Conservation (phyloP, 2,329 filamentous ascomycete genomes). For the Ophiostoma ulmi region DNA sequence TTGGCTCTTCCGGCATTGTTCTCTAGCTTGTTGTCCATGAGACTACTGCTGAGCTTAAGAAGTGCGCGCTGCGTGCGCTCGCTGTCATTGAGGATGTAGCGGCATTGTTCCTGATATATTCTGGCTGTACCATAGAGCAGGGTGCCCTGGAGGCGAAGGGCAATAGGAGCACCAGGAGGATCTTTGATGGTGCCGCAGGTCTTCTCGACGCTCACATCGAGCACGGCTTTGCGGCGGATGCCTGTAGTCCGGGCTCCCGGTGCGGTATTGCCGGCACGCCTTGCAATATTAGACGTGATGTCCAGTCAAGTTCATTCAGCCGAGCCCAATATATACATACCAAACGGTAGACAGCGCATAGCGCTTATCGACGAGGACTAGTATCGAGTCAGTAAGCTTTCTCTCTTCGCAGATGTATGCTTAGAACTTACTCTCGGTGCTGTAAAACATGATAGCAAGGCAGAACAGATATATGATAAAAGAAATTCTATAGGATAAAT, state of each 20-base stretch:
- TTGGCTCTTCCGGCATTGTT: slow-evolving; percentile 64
- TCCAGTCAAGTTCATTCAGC: not conserved
- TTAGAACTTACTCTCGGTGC: slow-evolving; percentile 3
- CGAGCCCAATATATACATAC: slow-evolving; percentile 48
- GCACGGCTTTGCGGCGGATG: slow-evolving; percentile 78
- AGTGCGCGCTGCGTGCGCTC: slow-evolving; percentile 57
- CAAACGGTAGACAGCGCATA: slow-evolving; percentile 94
- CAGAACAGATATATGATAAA: not conserved
- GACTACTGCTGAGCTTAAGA: slow-evolving; percentile 64
- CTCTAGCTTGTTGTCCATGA: slow-evolving; percentile 61
- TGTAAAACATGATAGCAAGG: slow-evolving; percentile 37
- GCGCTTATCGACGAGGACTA: slow-evolving; percentile 77
- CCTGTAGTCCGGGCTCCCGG: slow-evolving; percentile 64
- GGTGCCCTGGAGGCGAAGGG: slow-evolving; percentile 81
- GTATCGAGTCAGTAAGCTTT: not conserved
- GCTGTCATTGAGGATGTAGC: slow-evolving; percentile 76
- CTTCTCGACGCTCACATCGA: slow-evolving; percentile 78
- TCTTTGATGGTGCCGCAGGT: slow-evolving; percentile 85
- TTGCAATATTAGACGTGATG: slow-evolving; percentile 35
- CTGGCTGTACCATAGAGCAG: slow-evolving; percentile 80
- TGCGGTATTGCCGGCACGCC: slow-evolving; percentile 87
- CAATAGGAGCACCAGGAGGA: slow-evolving; percentile 73
- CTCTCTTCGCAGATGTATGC: not conserved
- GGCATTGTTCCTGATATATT: slow-evolving; percentile 82
- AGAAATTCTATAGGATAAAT: not conserved